Percentiles rank a stretch among this genome's conserved stretches.
These are phyloP conservation scores for Citrus hindsii DNA, from an alignment of 345 rosid genomes.

Conservation along the genomic window DNA sequence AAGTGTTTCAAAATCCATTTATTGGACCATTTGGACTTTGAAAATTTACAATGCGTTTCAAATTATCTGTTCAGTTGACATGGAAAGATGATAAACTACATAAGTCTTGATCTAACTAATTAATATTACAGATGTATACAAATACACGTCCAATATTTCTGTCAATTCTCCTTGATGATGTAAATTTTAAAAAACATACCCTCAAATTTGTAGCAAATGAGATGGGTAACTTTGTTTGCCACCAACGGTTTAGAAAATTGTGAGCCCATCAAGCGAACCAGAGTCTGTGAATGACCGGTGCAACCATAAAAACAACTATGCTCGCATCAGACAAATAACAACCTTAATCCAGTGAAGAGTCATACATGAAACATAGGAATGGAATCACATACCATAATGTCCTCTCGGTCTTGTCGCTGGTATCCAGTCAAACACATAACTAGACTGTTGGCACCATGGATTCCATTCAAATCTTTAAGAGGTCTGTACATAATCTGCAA, in stretches of 20 bases:
- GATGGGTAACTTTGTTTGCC: conserved; percentile 88
- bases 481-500: conserved; percentile 80
- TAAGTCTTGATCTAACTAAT: background rate
- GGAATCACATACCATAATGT: conserved; percentile 63
- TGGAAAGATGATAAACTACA: background rate
- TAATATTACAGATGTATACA: background rate
- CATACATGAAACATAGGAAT: background rate
- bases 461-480: conserved; percentile 71
- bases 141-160: background rate
- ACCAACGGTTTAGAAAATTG: conserved; percentile 86
- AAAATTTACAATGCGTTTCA: background rate
- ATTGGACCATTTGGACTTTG: background rate
- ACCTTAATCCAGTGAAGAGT: background rate
- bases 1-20: background rate
- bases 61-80: background rate
- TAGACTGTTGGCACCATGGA: conserved; percentile 62
- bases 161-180: background rate
- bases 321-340: conserved; percentile 7
- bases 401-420: conserved; percentile 87
- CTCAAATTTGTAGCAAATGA: conserved; percentile 93
- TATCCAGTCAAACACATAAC: conserved; percentile 86
- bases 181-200: conserved; percentile 38
- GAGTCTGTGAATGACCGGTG: conserved; percentile 43
- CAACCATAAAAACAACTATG: background rate
- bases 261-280: conserved; percentile 94